A percentile compares a stretch with the other conserved stretches of the same genome.
Evolutionary conservation across 177 flowering plant genomes (phyloP).

Genomic region (Vitis hybrid): DNA sequence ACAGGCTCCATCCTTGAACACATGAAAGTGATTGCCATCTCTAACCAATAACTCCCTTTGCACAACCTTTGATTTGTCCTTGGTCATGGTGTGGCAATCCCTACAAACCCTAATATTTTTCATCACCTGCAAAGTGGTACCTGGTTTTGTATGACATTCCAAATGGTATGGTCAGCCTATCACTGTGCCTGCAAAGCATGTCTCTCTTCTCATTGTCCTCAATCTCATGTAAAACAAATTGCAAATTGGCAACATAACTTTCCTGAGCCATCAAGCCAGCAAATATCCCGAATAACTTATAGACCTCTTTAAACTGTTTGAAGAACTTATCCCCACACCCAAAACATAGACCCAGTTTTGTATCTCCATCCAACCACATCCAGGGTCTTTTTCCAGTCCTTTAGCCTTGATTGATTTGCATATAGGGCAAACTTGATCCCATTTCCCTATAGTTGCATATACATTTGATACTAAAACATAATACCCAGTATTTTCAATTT

Average conservation of each 20-base stretch:
- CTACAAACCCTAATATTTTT: conserved; percentile 60
- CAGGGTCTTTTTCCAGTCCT: conserved; percentile 54
- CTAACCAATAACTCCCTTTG: conserved; percentile 44
- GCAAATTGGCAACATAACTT: conserved; percentile 48
- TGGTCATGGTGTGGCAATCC: conserved; percentile 55
- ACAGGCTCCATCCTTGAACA: conserved; percentile 47
- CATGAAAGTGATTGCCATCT: conserved; percentile 55
- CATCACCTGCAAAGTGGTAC: conserved; percentile 44
- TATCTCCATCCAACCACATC: conserved; percentile 60
- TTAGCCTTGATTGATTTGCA: conserved; percentile 43
- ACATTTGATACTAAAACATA: conserved; percentile 57
- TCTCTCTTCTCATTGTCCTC: conserved; percentile 48
- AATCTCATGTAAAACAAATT: conserved; percentile 44
- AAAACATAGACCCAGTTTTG: conserved; percentile 40
- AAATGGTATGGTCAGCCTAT: conserved; percentile 53
- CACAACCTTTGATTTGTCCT: conserved; percentile 43
- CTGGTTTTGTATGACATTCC: conserved; percentile 45
- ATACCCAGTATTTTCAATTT: conserved; percentile 48
- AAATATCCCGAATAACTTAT: conserved; percentile 29
- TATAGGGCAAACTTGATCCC: conserved; percentile 50
- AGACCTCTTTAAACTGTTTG: conserved; percentile 35
- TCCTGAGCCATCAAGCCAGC: conserved; percentile 38
- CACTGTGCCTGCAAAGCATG: conserved; percentile 51
- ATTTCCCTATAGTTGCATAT: conserved; percentile 54
- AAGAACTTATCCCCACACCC: conserved; percentile 32